A percentile compares a stretch with the other conserved stretches of the same genome.
phyloP scores from a whole-genome alignment of 495 filamentous ascomycete species.

The Penicillium canariense region DNA sequence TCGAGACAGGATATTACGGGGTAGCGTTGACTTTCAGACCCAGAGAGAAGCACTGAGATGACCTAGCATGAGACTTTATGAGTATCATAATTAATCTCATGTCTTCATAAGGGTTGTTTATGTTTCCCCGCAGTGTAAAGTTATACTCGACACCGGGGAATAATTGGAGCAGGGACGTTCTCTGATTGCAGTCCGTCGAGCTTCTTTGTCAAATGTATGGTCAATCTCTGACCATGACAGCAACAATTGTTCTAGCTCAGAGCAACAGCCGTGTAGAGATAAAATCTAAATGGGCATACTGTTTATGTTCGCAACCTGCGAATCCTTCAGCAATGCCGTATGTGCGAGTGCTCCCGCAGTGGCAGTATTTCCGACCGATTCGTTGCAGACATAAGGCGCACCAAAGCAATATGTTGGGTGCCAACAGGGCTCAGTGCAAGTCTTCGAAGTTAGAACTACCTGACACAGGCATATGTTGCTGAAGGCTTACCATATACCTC shows the following conservation, averaged over 20 bases:
- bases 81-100: neutral
- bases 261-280: neutral
- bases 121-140: slow-evolving; percentile 11
- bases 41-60: slow-evolving; percentile 4
- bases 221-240: slow-evolving; percentile 8
- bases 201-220: slow-evolving; percentile 6
- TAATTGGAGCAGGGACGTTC: slow-evolving; percentile 1
- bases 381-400: slow-evolving; percentile 7
- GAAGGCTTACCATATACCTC: too few relatives aligned
- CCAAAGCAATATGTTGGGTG: slow-evolving; percentile 9
- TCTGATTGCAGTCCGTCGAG: slow-evolving; percentile 2
- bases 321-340: slow-evolving; percentile 2
- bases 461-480: too few relatives aligned
- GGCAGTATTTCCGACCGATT: neutral
- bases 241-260: slow-evolving; percentile 9
- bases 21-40: slow-evolving; percentile 1
- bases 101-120: slow-evolving; percentile 3
- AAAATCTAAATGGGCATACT: neutral
- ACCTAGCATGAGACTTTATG: neutral
- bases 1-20: too few relatives aligned
- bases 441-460: too few relatives aligned
- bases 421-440: too few relatives aligned
- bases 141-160: slow-evolving; percentile 9
- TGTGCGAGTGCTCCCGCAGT: slow-evolving; percentile 5
- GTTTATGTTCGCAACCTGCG: neutral